Conservation (phyloP, 345 rosid genomes). For the Gossypium arboreum region DNA sequence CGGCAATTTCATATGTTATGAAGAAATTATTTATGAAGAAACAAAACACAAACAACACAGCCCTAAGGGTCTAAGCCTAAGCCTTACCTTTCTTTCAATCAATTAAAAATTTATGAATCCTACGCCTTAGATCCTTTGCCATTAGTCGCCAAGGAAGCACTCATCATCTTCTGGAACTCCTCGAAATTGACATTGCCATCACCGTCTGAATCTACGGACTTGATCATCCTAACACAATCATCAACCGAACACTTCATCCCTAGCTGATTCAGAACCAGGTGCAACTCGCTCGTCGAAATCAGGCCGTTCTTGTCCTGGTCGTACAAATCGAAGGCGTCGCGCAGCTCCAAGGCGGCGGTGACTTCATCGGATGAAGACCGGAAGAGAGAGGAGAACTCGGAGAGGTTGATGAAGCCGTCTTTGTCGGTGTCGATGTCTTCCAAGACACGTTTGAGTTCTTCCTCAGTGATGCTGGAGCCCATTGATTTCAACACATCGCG, state of each 20-base stretch:
- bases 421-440: conserved; percentile 73
- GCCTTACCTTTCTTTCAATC: background rate
- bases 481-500: conserved; percentile 54
- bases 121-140: conserved; percentile 12
- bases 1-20: background rate
- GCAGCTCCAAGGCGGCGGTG: conserved; percentile 44
- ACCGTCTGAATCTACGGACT: conserved; percentile 72
- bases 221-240: conserved; percentile 68
- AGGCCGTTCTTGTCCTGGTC: conserved; percentile 77
- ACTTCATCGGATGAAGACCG: conserved; percentile 37
- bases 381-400: conserved; percentile 65
- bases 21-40: background rate
- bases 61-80: background rate
- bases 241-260: conserved; percentile 61
- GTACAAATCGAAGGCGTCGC: conserved; percentile 87
- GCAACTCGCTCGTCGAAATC: conserved; percentile 66
- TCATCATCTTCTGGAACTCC: conserved; percentile 88
- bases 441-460: conserved; percentile 53
- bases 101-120: background rate
- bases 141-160: background rate
- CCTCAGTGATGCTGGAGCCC: conserved; percentile 46
- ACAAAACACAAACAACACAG: background rate
- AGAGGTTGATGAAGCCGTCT: conserved; percentile 63
- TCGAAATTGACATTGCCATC: conserved; percentile 75
- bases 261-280: conserved; percentile 57